A percentile compares a stretch with the other conserved stretches of the same genome.
Evolutionary conservation across 306 rosid species (phyloP).

Genomic region (Arachis stenosperma): DNA sequence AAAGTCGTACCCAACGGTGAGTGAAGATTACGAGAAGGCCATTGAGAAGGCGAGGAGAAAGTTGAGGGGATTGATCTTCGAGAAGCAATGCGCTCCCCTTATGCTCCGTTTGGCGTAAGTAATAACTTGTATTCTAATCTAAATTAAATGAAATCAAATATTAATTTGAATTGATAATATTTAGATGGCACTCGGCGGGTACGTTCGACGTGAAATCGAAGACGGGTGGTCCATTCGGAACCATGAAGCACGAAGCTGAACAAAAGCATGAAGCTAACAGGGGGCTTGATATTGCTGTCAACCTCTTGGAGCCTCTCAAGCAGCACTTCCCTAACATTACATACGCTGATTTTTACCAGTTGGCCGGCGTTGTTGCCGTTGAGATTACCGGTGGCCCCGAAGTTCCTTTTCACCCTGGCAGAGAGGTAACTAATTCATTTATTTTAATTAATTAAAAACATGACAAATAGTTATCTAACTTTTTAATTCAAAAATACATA

Average conservation of each 20-base stretch:
- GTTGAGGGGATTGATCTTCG: constrained; percentile 75
- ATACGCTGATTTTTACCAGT: constrained; percentile 78
- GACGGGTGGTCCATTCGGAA: constrained; percentile 83
- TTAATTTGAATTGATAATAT: not conserved
- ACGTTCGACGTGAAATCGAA: constrained; percentile 59
- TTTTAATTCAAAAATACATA: no score
- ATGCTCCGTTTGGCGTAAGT: constrained; percentile 75
- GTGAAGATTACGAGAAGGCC: constrained; percentile 64
- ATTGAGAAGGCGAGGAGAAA: constrained; percentile 75
- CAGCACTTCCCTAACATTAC: constrained; percentile 63
- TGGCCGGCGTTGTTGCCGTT: constrained; percentile 82
- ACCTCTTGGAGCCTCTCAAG: constrained; percentile 78
- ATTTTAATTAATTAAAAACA: no score
- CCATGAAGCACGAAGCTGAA: constrained; percentile 56
- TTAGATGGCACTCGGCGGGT: constrained; percentile 87
- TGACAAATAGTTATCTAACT: no score
- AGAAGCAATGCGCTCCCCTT: constrained; percentile 75
- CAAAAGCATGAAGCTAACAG: constrained; percentile 66
- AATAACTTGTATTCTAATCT: no score
- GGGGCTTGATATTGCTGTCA: constrained; percentile 71
- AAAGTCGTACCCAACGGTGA: constrained; percentile 67
- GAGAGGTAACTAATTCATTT: constrained; percentile 48
- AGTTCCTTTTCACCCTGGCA: constrained; percentile 78
- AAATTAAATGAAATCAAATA: no score
- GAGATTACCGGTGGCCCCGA: constrained; percentile 83